Evolutionary conservation across 495 filamentous ascomycete genomes (phyloP), one percentile per base, ranked within the genome.

Genomic region (Aspergillus haitiensis): DNA sequence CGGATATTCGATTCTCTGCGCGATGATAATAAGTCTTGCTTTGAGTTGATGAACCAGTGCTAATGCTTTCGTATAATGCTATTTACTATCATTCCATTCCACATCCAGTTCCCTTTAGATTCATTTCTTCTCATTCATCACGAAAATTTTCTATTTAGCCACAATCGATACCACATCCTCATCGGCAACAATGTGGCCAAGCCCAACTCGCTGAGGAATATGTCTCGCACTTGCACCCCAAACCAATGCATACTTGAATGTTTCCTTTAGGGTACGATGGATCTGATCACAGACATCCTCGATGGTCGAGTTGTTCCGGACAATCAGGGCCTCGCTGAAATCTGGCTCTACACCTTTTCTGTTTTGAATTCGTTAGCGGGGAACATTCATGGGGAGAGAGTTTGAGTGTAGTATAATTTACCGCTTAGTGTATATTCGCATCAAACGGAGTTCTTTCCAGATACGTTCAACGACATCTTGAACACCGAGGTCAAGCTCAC

Each of bases 161-260:
- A 97, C 90, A 70, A 99, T 97, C 64, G 89, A 93, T 57, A 99
- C 92, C 48, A 99, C 95, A 80, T 99, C 95, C 77, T 97, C 95
- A 68, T 99, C 95, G 2, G 88, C 81, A 58, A 99, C 93, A 42
- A 83, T 63, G 83, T 99, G 95, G 8, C 82, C 79, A 69, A 99
- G 73, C 3, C 95, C 95, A 34, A 97, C 93, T 46, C 95, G 82
- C 75, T 99, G 95, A 12, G 95, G 94, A 12, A 97, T 81, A 82
- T 99, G 95, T 64, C 91, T 81, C 18, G 94, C 94, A 74, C 93
- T 97, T 10, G 91, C 91, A 18, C 95, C 95, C 95, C 95, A 99
- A 3, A 99, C 95, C 66, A 98, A 72, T 2, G 95, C 95, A 77
- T 97, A 98, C 78, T 98, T 99, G 79, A 98, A 99, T 3, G 91